These are phyloP conservation scores for Pontederia crassipes DNA, from an alignment of 176 grass and related monocot species.

Conservation along the genomic window DNA sequence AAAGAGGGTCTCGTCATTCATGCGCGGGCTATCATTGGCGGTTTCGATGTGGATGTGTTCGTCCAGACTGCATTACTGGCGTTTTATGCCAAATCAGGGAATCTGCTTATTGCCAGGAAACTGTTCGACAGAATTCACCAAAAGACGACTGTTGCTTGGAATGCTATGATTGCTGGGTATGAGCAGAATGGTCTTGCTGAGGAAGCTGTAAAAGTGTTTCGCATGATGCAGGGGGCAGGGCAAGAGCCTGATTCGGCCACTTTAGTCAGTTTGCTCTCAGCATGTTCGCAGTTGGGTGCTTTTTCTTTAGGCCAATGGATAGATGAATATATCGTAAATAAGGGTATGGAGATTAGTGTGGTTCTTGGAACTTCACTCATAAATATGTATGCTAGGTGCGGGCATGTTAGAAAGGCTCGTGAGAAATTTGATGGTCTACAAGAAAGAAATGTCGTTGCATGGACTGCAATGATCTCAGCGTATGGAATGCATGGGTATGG, in stretches of 20 bases:
- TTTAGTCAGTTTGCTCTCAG: conserved; percentile 51
- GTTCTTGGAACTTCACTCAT: conserved; percentile 65
- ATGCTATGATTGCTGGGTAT: conserved; percentile 72
- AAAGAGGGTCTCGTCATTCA: conserved; percentile 29
- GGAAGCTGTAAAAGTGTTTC: conserved; percentile 39
- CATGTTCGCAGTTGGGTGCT: conserved; percentile 52
- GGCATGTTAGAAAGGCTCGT: conserved; percentile 49
- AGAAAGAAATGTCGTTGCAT: conserved; percentile 46
- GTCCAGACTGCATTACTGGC: conserved; percentile 23
- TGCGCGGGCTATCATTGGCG: conserved; percentile 22
- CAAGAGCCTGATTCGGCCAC: conserved; percentile 47
- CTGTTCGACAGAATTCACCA: conserved; percentile 59
- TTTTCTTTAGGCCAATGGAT: conserved; percentile 56
- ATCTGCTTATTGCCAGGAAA: conserved; percentile 32
- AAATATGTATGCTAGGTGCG: conserved; percentile 73
- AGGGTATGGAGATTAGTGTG: conserved; percentile 34
- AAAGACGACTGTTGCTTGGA: conserved; percentile 59
- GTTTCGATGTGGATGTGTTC: conserved; percentile 38
- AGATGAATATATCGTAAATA: conserved; percentile 32
- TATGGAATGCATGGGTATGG: conserved; percentile 75
- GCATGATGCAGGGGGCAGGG: conserved; percentile 39
- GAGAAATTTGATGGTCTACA: conserved; percentile 39
- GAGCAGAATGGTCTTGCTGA: conserved; percentile 51
- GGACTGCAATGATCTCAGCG: conserved; percentile 73
- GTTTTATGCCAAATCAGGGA: conserved; percentile 34